Base-by-base conservation (phyloP, 345 rosid genomes). In the Hirschfeldia incana region DNA sequence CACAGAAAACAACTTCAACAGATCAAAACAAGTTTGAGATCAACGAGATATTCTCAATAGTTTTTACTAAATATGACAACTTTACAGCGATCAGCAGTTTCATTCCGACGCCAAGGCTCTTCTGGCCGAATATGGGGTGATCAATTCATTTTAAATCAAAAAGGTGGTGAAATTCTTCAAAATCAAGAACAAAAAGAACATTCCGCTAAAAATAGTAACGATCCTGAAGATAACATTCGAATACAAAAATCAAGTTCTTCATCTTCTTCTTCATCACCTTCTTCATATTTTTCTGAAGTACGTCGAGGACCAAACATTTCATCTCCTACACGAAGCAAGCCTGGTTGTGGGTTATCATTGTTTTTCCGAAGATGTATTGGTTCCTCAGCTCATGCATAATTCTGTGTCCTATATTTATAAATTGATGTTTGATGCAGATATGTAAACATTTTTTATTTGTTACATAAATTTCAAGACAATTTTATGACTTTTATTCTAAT, bases 51-150 rank as follows among this genome's bases (percentile, higher is more conserved):
- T 67, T 69, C 3, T 7, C 17, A 3, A 30, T 0, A 74, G 51
- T 16, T 15, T n/a, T 16, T 7, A 60, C 12, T 46, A 49, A 2
- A 55, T 3, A 72, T 78, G 81, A 65, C 81, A 58, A 55, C 67
- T 4, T n/a, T 71, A 39, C 72, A 78, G 10, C 55, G 81, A 78
- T 78, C 81, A 30, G 1, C 76, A 4, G 72, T 71, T 78, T 78
- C 81, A 1, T 78, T 78, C 6, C 28, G 81, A 39, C 66, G 81
- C 10, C 81, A 78, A 78, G 76, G 76, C 39, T 78, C 81, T 39
- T 78, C 76, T 3, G 81, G 76, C 57, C 81, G 21, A 16, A 21
- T 57, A 21, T 78, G 81, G 81, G 60, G 33, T 42, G 73, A 78
- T 66, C 73, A 72, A 30, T 58, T 21, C 21, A 3, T 12, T 13